Evolutionary conservation across 116 monocot species (phyloP).

Genomic region (Dioscorea cayenensis): DNA sequence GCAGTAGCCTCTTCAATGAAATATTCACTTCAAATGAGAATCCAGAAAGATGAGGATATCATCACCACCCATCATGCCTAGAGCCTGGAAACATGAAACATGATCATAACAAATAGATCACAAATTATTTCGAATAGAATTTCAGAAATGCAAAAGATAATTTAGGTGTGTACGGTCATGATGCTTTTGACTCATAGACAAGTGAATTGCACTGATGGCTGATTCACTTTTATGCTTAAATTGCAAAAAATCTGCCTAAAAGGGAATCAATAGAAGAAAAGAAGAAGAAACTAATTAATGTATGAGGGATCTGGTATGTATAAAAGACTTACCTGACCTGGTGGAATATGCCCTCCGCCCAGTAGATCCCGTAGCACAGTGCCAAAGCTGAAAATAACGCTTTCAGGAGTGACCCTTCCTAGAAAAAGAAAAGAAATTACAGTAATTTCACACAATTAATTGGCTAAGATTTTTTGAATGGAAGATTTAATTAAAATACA

Average conservation of each 20-base stretch:
- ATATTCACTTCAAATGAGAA: conserved; percentile 60
- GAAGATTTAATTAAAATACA: too few species aligned
- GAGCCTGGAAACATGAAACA: conserved; percentile 20
- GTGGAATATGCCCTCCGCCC: conserved; percentile 82
- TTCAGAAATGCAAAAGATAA: too few species aligned
- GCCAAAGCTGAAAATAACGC: conserved; percentile 83
- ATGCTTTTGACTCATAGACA: too few species aligned
- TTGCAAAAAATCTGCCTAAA: too few species aligned
- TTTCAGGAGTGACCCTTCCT: conserved; percentile 78
- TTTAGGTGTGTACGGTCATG: too few species aligned
- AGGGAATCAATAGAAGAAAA: too few species aligned
- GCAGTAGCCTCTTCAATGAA: conserved; percentile 56
- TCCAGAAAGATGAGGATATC: conserved; percentile 47
- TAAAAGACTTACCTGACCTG: conserved; percentile 47
- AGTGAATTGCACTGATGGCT: too few species aligned
- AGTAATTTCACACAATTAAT: neutral
- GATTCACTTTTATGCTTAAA: too few species aligned
- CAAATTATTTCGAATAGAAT: too few species aligned
- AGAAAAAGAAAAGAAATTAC: neutral
- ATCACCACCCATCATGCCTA: conserved; percentile 54
- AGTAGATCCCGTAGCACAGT: conserved; percentile 77
- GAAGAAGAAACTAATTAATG: neutral
- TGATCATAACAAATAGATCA: too few species aligned
- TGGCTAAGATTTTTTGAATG: too few species aligned
- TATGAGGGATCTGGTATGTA: neutral